Percentiles rank a stretch among this genome's conserved stretches.
These are phyloP conservation scores for Aureobasidium sp. DNA, from an alignment of 2,329 filamentous ascomycete species.

Conservation along the genomic window DNA sequence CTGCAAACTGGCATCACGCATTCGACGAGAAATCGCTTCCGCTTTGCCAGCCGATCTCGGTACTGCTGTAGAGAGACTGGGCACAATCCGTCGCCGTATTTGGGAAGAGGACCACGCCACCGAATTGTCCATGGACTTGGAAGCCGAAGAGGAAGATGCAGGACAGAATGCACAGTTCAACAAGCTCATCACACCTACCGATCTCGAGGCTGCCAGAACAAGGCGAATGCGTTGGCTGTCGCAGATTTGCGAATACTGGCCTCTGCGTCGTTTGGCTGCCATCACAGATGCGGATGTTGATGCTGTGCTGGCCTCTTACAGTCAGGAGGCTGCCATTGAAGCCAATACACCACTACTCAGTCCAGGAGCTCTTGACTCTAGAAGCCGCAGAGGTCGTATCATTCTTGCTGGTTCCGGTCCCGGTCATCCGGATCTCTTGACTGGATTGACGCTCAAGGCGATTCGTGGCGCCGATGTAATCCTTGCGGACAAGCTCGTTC, in stretches of 20 bases:
- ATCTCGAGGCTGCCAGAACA: slow-evolving; percentile 66
- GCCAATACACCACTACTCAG: slow-evolving; percentile 26
- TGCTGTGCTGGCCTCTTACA: slow-evolving; percentile 66
- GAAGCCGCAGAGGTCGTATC: slow-evolving; percentile 56
- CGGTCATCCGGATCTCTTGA: slow-evolving; percentile 86
- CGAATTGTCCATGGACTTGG: slow-evolving; percentile 36
- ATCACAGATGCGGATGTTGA: slow-evolving; percentile 77
- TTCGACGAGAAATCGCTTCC: slow-evolving; percentile 80
- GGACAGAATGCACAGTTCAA: slow-evolving; percentile 83
- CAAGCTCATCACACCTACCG: slow-evolving; percentile 66
- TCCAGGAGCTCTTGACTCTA: slow-evolving; percentile 26
- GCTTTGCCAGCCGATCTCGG: slow-evolving; percentile 71
- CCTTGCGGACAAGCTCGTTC: slow-evolving; percentile 79
- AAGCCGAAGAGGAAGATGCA: slow-evolving; percentile 47
- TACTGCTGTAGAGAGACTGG: slow-evolving; percentile 67
- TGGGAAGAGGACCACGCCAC: slow-evolving; percentile 65
- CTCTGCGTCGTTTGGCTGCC: slow-evolving; percentile 69
- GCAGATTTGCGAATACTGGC: slow-evolving; percentile 99
- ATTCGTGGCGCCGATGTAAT: slow-evolving; percentile 70
- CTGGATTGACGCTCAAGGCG: slow-evolving; percentile 70
- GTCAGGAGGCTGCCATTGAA: slow-evolving; percentile 23
- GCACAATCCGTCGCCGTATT: slow-evolving; percentile 62
- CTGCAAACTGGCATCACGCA: slow-evolving; percentile 84
- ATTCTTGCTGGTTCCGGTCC: slow-evolving; percentile 89
- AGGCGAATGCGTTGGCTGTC: slow-evolving; percentile 86